Evolutionary conservation across 2,329 filamentous ascomycete genomes (phyloP).

Genomic region (Verticillium dahliae): DNA sequence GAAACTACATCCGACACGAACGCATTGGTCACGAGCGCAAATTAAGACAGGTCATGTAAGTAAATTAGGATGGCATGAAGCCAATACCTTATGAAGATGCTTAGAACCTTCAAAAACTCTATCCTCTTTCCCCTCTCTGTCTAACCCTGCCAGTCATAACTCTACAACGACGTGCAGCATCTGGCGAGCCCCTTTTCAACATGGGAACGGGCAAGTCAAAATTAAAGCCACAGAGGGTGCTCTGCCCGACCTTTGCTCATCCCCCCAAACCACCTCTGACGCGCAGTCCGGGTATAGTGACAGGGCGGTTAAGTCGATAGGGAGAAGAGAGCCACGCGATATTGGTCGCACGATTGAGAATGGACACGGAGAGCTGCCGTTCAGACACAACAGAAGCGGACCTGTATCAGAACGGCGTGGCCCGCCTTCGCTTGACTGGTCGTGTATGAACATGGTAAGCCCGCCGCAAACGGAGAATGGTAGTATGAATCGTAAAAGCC

Average conservation of each 20-base stretch:
- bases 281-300: conserved; percentile 31
- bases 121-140: background rate
- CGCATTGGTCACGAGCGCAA: too few relatives aligned
- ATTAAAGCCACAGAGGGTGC: background rate
- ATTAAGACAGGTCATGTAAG: background rate
- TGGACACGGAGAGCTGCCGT: background rate
- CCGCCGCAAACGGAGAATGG: background rate
- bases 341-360: conserved; percentile 14
- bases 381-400: background rate
- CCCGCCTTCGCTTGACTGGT: background rate
- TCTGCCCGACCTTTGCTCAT: conserved; percentile 21
- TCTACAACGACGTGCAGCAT: background rate
- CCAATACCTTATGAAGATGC: background rate
- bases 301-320: conserved; percentile 28
- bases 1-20: background rate
- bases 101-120: background rate
- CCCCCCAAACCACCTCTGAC: conserved; percentile 17
- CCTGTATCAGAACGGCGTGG: background rate
- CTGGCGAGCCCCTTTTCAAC: background rate
- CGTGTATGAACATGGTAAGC: background rate
- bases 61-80: background rate
- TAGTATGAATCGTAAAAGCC: conserved; percentile 12
- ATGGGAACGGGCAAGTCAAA: background rate
- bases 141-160: background rate
- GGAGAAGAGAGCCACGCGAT: conserved; percentile 23